Evolutionary conservation across 2,329 filamentous ascomycete species (phyloP).

Genomic region (Fusarium caatingaense): DNA sequence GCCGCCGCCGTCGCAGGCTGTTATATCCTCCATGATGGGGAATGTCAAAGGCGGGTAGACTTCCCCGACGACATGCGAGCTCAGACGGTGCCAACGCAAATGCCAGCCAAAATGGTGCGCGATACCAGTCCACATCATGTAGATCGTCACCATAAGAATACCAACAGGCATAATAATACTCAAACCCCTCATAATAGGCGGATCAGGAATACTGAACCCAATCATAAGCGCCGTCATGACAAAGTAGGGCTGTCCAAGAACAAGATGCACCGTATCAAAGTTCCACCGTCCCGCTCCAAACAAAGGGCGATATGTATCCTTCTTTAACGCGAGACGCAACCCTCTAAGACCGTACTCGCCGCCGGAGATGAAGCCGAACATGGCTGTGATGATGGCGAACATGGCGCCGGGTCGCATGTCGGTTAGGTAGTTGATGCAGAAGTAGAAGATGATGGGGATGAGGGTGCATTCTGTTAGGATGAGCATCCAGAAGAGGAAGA

Average conservation of each 20-base stretch:
- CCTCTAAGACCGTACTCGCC: conserved; percentile 54
- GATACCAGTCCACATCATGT: conserved; percentile 33
- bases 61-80: conserved; percentile 20
- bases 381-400: conserved; percentile 60
- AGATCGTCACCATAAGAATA: conserved; percentile 29
- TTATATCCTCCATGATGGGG: conserved; percentile 31
- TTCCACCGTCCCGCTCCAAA: conserved; percentile 20
- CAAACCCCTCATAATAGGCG: conserved; percentile 27
- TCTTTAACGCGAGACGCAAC: conserved; percentile 17
- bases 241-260: conserved; percentile 27
- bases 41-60: conserved; percentile 24
- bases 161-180: conserved; percentile 36
- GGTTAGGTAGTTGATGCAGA: conserved; percentile 52
- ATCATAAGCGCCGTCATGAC: conserved; percentile 38
- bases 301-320: conserved; percentile 17
- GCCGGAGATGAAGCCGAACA: conserved; percentile 60
- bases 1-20: conserved; percentile 24
- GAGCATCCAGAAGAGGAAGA: conserved; percentile 40
- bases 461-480: conserved; percentile 41
- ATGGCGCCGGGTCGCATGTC: conserved; percentile 42
- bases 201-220: conserved; percentile 32
- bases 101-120: conserved; percentile 26
- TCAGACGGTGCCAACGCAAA: conserved; percentile 17
- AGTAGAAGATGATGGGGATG: conserved; percentile 60
- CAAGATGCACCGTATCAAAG: conserved; percentile 30